Evolutionary conservation across 75 land plant species (phyloP).

Genomic region (Sequoia sempervirens): DNA sequence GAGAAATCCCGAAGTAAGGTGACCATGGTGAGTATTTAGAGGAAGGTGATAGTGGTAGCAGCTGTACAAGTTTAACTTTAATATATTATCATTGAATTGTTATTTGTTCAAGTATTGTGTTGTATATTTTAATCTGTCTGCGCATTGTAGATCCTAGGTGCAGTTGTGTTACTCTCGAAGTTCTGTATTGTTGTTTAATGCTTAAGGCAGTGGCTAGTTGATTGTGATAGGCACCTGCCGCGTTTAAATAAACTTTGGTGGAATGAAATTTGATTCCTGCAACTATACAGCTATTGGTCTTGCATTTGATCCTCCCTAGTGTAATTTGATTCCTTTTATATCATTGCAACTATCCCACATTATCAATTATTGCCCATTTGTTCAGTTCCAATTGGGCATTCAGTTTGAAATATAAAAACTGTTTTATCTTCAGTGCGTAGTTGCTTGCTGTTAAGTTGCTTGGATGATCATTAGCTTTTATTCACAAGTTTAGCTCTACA

Average conservation of each 20-base stretch:
- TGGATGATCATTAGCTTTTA: not conserved
- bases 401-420: not conserved
- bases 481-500: not conserved
- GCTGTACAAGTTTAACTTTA: too few relatives aligned
- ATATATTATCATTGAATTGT: not conserved
- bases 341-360: not conserved
- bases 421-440: not conserved
- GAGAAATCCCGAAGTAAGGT: not conserved
- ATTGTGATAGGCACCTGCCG: not conserved
- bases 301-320: not conserved
- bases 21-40: not conserved
- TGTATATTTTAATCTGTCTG: not conserved
- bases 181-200: not conserved
- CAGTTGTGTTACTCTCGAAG: not conserved
- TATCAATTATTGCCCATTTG: not conserved
- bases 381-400: not conserved
- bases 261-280: not conserved
- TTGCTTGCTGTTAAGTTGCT: not conserved
- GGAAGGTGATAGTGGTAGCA: not conserved
- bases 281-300: not conserved
- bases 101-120: not conserved
- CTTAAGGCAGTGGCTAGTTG: not conserved
- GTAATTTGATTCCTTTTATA: not conserved
- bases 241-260: not conserved
- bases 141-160: not conserved